Evolutionary conservation across 2,329 filamentous ascomycete species (phyloP).

Genomic region (Colletotrichum melonis): DNA sequence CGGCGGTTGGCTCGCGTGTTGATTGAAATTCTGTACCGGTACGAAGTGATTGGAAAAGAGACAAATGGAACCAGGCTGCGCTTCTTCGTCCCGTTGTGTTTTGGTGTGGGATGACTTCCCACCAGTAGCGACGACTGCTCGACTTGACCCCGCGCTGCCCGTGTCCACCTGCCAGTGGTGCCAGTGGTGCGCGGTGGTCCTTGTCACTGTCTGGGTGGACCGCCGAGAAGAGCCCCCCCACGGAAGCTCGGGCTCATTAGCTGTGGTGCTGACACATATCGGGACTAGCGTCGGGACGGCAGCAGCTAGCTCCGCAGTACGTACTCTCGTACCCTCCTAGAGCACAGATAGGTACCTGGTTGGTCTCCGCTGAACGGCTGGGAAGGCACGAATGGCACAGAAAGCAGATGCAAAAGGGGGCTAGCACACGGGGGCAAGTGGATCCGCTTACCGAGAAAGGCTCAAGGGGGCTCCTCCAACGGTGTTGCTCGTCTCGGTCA

Average conservation of each 20-base stretch:
- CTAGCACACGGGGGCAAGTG: slow-evolving; percentile 16
- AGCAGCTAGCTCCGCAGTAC: background rate
- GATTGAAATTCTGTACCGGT: slow-evolving; percentile 27
- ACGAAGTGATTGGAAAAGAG: slow-evolving; percentile 9
- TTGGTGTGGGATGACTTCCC: slow-evolving; percentile 12
- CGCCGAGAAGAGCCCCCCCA: slow-evolving; percentile 3
- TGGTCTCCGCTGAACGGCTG: background rate
- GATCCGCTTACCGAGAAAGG: slow-evolving; percentile 8
- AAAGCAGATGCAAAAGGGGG: background rate
- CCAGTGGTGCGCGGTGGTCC: too few species aligned
- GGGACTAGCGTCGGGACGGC: slow-evolving; percentile 1
- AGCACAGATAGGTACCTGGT: background rate
- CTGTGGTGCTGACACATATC: slow-evolving; percentile 13
- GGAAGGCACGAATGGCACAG: background rate
- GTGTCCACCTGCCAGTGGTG: slow-evolving; percentile 13
- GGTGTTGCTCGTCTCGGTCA: background rate
- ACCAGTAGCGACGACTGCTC: slow-evolving; percentile 12
- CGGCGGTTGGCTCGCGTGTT: slow-evolving; percentile 14
- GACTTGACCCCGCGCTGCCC: slow-evolving; percentile 8
- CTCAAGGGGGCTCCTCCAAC: background rate
- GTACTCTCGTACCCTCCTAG: too few species aligned
- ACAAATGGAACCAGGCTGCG: slow-evolving; percentile 22
- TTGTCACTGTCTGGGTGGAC: background rate
- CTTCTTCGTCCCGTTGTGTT: slow-evolving; percentile 4
- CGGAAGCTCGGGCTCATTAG: slow-evolving; percentile 21